These are phyloP conservation scores for Aphanomyces euteiches DNA, from an alignment of 352 stramenopile species.

Conservation along the genomic window DNA sequence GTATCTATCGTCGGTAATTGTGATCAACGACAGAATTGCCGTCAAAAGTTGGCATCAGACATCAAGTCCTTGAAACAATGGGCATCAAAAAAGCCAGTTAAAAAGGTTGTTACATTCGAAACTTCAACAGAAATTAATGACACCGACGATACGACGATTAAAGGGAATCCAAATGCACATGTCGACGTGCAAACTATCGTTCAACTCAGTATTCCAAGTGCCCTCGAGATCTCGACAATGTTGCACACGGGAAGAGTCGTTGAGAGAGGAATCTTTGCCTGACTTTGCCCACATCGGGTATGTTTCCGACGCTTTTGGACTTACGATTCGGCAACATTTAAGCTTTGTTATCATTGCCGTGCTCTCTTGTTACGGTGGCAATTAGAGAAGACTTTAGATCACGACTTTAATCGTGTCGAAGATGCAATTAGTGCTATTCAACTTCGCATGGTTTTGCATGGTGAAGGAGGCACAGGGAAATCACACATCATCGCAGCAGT, in stretches of 20 bases:
- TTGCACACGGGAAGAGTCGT: not conserved
- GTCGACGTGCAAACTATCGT: not conserved
- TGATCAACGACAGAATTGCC: too few relatives aligned
- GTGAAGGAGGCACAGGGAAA: not conserved
- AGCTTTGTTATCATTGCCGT: not conserved
- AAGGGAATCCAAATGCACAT: not conserved
- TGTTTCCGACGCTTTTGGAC: not conserved
- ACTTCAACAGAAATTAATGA: not conserved
- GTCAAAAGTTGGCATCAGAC: too few relatives aligned
- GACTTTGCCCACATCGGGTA: not conserved
- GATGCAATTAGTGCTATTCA: not conserved
- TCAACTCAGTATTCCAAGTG: not conserved
- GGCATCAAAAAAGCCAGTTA: not conserved
- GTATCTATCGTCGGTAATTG: too few relatives aligned
- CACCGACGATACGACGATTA: not conserved
- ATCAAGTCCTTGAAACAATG: not conserved
- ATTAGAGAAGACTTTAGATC: not conserved
- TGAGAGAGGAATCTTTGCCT: not conserved
- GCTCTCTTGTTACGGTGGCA: not conserved
- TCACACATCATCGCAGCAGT: not conserved
- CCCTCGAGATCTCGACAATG: not conserved
- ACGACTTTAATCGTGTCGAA: not conserved
- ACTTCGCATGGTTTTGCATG: constrained; percentile 8
- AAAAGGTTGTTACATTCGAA: not conserved
- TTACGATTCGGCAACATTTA: not conserved